Base-by-base conservation (phyloP, 192 early-diverging fungal genomes). In the Polychytrium aggregatum region DNA sequence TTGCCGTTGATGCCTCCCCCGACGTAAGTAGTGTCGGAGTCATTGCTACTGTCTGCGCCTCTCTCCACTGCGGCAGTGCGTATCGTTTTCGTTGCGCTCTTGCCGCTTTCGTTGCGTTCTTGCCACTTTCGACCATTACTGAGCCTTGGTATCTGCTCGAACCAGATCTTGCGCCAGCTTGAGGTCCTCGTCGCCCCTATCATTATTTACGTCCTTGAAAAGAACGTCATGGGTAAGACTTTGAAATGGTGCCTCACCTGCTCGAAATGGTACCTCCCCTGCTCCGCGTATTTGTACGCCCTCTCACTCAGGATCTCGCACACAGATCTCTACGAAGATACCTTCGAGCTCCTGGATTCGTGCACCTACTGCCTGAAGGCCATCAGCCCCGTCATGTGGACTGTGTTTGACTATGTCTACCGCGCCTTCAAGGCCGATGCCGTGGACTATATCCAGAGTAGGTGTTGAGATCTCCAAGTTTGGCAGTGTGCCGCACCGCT, bases 341-440 rank as follows among this genome's bases (percentile, higher is more conserved):
- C 82, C 17, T 90, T 90, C 59, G 86, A 92, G 57, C 79, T 94
- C 46, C 75, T 92, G 45, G 92, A 95, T 70, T 80, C 81, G 37
- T 83, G 79, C 59, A 85, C 88, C 6, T 92, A 84, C 59, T 82
- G 88, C 18, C 63, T 77, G 41, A 92, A 92, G 64, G 53, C 70
- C 13, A 82, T 92, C 41, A 88, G 87, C 20, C 83, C 76, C 33
- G 79, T 64, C 50, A 87, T 87, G 62, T 98, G 88, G 91, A 64
- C 64, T 31, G 60, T 93, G 50, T 85, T 92, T 66, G 82, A 78
- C 27, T 45, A 76, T 52, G 78, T 92, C 44, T 84, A 85, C 68
- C 56, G 53, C 30, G 71, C 85, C 36, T 87, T 92, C 69, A 87
- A 83, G 69, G 75, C 67, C 26, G 83, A 83, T 55, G 85, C 83